These are phyloP conservation scores for Exophiala spinifera DNA, from an alignment of 2,329 filamentous ascomycete genomes.

Conservation along the genomic window DNA sequence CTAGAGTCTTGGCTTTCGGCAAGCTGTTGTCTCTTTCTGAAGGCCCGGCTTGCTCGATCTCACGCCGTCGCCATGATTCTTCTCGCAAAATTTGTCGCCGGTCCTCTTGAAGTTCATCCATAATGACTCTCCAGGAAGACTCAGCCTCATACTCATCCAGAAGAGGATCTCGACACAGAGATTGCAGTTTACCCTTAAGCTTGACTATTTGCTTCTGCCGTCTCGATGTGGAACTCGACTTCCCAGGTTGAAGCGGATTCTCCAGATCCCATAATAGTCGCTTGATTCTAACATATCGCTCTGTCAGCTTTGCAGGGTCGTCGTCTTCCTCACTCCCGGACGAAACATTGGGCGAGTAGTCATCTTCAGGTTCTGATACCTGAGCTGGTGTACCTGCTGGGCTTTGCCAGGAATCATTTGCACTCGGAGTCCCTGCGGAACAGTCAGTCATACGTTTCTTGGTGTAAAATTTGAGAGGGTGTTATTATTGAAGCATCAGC, in stretches of 20 bases:
- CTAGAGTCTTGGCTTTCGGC: constrained; percentile 36
- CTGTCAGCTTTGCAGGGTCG: constrained; percentile 66
- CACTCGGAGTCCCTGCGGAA: constrained; percentile 10
- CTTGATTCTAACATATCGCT: constrained; percentile 74
- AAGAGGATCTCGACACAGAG: constrained; percentile 73
- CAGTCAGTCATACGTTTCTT: constrained; percentile 7
- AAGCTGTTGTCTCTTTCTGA: not conserved
- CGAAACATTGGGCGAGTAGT: constrained; percentile 1
- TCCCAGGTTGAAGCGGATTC: constrained; percentile 42
- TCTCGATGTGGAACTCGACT: constrained; percentile 40
- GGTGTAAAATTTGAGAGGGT: not conserved
- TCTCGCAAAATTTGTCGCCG: constrained; percentile 39
- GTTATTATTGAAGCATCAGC: not conserved
- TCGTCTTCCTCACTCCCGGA: constrained; percentile 25
- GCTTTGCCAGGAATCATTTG: constrained; percentile 15
- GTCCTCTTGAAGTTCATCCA: constrained; percentile 57
- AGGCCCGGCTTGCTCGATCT: not conserved
- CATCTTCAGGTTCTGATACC: constrained; percentile 15
- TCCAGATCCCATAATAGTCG: constrained; percentile 62
- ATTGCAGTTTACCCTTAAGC: constrained; percentile 68
- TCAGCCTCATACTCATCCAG: constrained; percentile 68
- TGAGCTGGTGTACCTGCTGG: constrained; percentile 13
- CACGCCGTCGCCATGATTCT: constrained; percentile 31
- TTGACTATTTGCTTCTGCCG: constrained; percentile 56
- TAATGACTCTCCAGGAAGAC: constrained; percentile 60